A percentile compares a stretch with the other conserved stretches of the same genome.
Conservation (phyloP, 2,329 filamentous ascomycete genomes). For the Byssoonygena ceratinophila region DNA sequence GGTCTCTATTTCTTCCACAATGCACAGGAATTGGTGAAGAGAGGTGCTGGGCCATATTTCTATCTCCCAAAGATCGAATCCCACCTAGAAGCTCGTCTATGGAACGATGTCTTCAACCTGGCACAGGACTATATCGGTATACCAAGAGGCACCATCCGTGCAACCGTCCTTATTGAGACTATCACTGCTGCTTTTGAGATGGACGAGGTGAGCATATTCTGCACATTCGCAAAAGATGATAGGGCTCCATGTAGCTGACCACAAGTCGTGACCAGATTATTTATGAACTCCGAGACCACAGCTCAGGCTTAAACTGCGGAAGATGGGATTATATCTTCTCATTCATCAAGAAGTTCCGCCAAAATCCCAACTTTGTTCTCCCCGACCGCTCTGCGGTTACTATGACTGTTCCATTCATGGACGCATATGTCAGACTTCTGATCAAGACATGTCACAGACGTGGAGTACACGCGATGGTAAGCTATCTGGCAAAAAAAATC, state of each 20-base stretch:
- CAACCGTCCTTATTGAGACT: constrained; percentile 92
- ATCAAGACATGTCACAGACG: constrained; percentile 97
- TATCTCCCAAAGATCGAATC: constrained; percentile 98
- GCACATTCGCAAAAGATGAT: not conserved
- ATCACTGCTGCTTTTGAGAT: constrained; percentile 98
- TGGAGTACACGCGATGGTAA: constrained; percentile 89
- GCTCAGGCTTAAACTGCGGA: constrained; percentile 91
- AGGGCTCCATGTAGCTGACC: not conserved
- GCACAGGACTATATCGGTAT: constrained; percentile 88
- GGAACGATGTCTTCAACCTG: constrained; percentile 97
- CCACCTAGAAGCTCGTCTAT: constrained; percentile 89
- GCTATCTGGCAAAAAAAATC: not conserved
- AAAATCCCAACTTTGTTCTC: constrained; percentile 84
- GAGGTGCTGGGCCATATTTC: constrained; percentile 87
- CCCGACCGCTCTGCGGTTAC: constrained; percentile 85
- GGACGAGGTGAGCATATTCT: constrained; percentile 56
- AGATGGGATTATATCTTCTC: constrained; percentile 99
- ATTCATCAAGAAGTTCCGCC: constrained; percentile 98
- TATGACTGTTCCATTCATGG: constrained; percentile 98
- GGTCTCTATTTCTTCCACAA: constrained; percentile 99
- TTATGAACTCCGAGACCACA: constrained; percentile 95
- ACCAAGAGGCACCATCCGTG: constrained; percentile 81
- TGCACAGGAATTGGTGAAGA: constrained; percentile 72
- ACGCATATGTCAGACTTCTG: constrained; percentile 89
- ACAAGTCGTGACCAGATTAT: constrained; percentile 57